Percentiles rank a stretch among this genome's conserved stretches.
phyloP scores from a whole-genome alignment of 257 asterid genomes.

The Fraxinus pennsylvanica region DNA sequence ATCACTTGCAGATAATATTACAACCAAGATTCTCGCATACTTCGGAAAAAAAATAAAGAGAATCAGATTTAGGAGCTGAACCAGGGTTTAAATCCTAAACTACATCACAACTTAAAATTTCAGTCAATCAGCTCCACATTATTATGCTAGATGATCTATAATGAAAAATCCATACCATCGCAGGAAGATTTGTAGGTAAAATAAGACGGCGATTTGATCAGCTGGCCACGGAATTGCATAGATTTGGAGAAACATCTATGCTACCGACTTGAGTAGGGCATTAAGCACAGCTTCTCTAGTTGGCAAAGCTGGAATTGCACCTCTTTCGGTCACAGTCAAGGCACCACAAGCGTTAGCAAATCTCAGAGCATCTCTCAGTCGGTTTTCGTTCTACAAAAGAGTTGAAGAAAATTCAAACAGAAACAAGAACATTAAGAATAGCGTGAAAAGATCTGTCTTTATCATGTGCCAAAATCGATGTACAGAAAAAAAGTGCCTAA shows the following conservation, averaged over 20 bases:
- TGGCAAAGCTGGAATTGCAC: constrained; percentile 98
- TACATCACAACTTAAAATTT: background rate
- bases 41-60: background rate
- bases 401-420: background rate
- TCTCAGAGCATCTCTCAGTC: constrained; percentile 70
- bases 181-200: background rate
- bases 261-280: constrained; percentile 41
- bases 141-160: background rate
- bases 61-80: background rate
- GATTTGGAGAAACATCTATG: no score
- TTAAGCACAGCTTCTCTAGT: constrained; percentile 59
- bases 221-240: no score
- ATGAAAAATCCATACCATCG: background rate
- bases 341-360: constrained; percentile 97
- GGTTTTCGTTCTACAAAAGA: constrained; percentile 62
- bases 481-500: background rate
- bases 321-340: constrained; percentile 87
- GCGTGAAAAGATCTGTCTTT: background rate
- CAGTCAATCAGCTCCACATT: background rate
- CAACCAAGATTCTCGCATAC: background rate
- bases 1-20: background rate
- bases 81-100: constrained; percentile 10
- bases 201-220: no score
- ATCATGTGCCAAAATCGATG: background rate
- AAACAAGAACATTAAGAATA: background rate